These are phyloP conservation scores for Myxozyma kluyveri DNA, from an alignment of 805 yeast species.

Conservation along the genomic window DNA sequence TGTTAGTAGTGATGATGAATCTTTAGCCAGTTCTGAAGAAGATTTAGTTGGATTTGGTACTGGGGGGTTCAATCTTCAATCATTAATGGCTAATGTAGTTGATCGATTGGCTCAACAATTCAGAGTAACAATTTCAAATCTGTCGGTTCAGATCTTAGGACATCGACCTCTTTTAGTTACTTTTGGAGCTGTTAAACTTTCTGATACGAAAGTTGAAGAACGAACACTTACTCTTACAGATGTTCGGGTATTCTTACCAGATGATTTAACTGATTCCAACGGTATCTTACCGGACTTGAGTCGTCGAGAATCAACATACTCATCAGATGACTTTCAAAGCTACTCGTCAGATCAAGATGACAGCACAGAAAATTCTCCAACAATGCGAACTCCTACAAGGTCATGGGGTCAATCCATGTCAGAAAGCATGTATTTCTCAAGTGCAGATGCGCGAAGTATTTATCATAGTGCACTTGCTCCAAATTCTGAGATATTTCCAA, in stretches of 20 bases:
- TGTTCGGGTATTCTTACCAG: constrained; percentile 14
- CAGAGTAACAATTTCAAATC: constrained; percentile 27
- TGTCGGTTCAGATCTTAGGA: constrained; percentile 15
- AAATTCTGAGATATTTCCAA: constrained; percentile 9
- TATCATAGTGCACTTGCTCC: constrained; percentile 80
- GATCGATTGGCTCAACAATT: constrained; percentile 42
- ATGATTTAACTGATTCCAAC: constrained; percentile 6
- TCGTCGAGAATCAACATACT: constrained; percentile 18
- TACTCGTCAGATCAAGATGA: constrained; percentile 1
- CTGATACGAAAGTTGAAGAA: constrained; percentile 7
- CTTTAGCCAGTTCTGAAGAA: constrained; percentile 9
- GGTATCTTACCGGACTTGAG: constrained; percentile 4
- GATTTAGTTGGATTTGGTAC: constrained; percentile 34
- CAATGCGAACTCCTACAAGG: no score
- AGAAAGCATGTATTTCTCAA: constrained; percentile 61
- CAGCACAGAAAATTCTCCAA: no score
- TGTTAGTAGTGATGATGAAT: constrained; percentile 4
- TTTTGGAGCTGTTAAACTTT: constrained; percentile 5
- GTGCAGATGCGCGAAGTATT: constrained; percentile 64
- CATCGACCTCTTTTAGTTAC: no score
- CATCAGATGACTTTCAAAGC: constrained; percentile 27
- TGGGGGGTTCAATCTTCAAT: constrained; percentile 34
- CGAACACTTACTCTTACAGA: constrained; percentile 30
- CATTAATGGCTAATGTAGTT: constrained; percentile 38
- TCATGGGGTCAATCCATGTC: constrained; percentile 18